Conservation (phyloP, 2,329 filamentous ascomycete species). For the Colletotrichum karsti region DNA sequence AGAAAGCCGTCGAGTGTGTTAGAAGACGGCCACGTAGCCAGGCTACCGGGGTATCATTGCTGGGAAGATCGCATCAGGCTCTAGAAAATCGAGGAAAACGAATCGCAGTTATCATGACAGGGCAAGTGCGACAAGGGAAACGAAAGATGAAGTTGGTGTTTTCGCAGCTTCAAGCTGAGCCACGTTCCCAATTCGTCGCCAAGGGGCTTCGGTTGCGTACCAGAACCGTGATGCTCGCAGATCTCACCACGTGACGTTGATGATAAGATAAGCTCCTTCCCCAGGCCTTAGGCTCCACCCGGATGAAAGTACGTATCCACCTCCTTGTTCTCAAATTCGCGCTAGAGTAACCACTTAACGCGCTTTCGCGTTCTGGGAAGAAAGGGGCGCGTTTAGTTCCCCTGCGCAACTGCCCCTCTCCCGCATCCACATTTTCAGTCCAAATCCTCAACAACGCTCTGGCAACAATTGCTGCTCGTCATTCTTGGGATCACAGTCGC, state of each 20-base stretch:
- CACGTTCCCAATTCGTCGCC: conserved; percentile 13
- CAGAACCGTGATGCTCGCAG: conserved; percentile 4
- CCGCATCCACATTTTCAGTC: conserved; percentile 25
- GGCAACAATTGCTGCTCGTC: background rate
- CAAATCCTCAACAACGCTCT: conserved; percentile 19
- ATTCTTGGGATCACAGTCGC: background rate
- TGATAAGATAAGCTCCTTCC: conserved; percentile 4
- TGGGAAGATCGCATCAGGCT: conserved; percentile 30
- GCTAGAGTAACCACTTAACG: conserved; percentile 28
- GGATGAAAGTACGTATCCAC: background rate
- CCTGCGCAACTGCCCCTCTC: conserved; percentile 25
- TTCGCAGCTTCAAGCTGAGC: conserved; percentile 22
- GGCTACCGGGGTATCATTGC: conserved; percentile 62
- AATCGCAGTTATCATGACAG: conserved; percentile 1
- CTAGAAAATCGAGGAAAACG: background rate
- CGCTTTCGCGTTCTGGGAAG: background rate
- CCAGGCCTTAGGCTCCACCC: background rate
- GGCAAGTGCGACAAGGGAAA: background rate
- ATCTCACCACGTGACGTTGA: background rate
- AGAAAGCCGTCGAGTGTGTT: conserved; percentile 44
- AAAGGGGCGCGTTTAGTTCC: conserved; percentile 23
- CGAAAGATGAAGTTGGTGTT: conserved; percentile 14
- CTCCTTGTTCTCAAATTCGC: background rate
- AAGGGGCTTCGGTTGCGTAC: conserved; percentile 9
- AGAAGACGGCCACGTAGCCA: conserved; percentile 43